Base-by-base conservation (phyloP, 495 filamentous ascomycete genomes). In the Cryomyces antarcticus region DNA sequence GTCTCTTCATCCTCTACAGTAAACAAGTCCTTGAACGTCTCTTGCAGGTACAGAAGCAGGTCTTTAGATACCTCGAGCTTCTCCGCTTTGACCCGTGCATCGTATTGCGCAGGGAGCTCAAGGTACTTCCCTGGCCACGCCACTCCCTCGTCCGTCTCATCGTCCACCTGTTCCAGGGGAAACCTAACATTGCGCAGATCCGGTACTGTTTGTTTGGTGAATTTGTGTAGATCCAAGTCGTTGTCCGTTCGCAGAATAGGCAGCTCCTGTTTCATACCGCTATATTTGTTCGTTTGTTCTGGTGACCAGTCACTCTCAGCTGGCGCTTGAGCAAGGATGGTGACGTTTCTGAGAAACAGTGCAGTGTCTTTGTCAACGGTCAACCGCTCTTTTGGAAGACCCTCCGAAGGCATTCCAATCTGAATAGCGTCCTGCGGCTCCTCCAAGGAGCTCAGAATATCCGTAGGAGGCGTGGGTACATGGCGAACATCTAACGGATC, bases 111-210 rank as follows among this genome's bases (percentile, higher is more conserved):
- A 4, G 51, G 57, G 24, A 63, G 49, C 7, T 41, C 37, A 31
- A 44, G 45, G 7, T 55, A 54, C 10, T 34, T 49, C n/a, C 59
- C 47, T 6, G 69, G 65, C 55, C 66, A 73, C 5, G 49, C 44
- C 5, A 70, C 45, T 7, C 65, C 68, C 52, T 73, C 72, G 37
- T 68, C 71, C 28, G 62, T 58, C 30, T 66, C 62, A 30, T 53
- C 51, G 41, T 68, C 57, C 7, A 63, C 49, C 4, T 54, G 28
- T 34, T 10, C 41, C 30, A 4, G 38, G 43, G 13, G 41, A 40
- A 11, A 44, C 33, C 6, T 24, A 31, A 36, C 44, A 44, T 11
- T 38, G 42, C 13, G 36, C 31, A 28, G n/a, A 28, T 12, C 38
- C 10, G n/a, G 10, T 2, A 9, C 9, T 10, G 7, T 9, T 7